Evolutionary conservation across 805 yeast genomes (phyloP).

Genomic region (Saccharomycopsis microspora): DNA sequence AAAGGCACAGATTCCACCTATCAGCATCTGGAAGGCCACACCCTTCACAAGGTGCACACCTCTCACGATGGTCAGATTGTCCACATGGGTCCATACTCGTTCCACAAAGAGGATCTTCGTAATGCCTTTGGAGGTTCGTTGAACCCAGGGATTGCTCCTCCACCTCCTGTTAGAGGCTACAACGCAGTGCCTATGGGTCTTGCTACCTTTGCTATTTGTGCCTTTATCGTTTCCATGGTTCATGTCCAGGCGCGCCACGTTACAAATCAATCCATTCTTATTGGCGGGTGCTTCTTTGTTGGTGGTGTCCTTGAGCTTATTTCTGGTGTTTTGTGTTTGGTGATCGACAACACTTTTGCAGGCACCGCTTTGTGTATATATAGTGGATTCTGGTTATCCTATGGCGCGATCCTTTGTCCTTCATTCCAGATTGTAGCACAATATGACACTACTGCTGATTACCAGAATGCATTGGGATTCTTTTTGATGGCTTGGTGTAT

Average conservation of each 20-base stretch:
- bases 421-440: slow-evolving; percentile 49
- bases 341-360: slow-evolving; percentile 55
- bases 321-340: slow-evolving; percentile 57
- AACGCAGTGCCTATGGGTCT: slow-evolving; percentile 61
- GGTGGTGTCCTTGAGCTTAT: slow-evolving; percentile 51
- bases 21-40: not conserved
- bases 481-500: slow-evolving; percentile 51
- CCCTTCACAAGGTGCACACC: slow-evolving; percentile 9
- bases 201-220: slow-evolving; percentile 48
- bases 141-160: slow-evolving; percentile 27
- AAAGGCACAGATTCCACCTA: slow-evolving; percentile 1
- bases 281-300: slow-evolving; percentile 47
- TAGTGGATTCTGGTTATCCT: slow-evolving; percentile 65
- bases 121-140: slow-evolving; percentile 50
- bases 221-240: slow-evolving; percentile 44
- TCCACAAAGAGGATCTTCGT: slow-evolving; percentile 37
- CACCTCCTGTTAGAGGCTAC: slow-evolving; percentile 31
- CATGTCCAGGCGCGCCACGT: slow-evolving; percentile 45
- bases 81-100: slow-evolving; percentile 22
- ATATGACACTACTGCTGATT: slow-evolving; percentile 29
- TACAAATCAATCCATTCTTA: slow-evolving; percentile 36
- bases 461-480: slow-evolving; percentile 44
- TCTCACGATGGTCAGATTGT: slow-evolving; percentile 16
- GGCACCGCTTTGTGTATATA: slow-evolving; percentile 50
- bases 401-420: slow-evolving; percentile 44